These are phyloP conservation scores for Aspergillus pseudoterreus DNA, from an alignment of 2,329 filamentous ascomycete species.

Conservation along the genomic window DNA sequence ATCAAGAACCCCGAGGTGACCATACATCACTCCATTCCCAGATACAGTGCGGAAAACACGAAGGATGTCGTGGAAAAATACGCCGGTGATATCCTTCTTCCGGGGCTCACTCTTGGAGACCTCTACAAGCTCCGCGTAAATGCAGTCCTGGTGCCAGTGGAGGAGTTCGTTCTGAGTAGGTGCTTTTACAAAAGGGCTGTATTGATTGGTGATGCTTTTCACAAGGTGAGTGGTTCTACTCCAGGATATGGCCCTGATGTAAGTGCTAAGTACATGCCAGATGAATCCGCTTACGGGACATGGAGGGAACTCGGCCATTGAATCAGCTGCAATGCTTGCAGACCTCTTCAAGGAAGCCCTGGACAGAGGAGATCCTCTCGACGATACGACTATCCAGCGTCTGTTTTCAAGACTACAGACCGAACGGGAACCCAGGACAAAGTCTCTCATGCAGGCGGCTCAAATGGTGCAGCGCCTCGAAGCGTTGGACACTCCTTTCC, in stretches of 20 bases:
- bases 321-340: conserved; percentile 11
- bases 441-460: not conserved
- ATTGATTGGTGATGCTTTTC: conserved; percentile 40
- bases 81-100: conserved; percentile 23
- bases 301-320: conserved; percentile 17
- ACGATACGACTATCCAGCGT: not conserved
- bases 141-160: conserved; percentile 24
- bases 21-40: conserved; percentile 21
- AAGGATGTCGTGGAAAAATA: conserved; percentile 24
- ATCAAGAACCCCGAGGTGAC: conserved; percentile 21
- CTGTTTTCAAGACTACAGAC: conserved; percentile 5
- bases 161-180: conserved; percentile 37
- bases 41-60: conserved; percentile 31
- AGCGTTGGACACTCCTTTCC: conserved; percentile 6
- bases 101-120: conserved; percentile 30
- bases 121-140: conserved; percentile 26
- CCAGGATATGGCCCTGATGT: not conserved
- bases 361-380: not conserved
- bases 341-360: conserved; percentile 7
- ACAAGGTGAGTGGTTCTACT: conserved; percentile 32
- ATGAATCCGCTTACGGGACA: conserved; percentile 14
- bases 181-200: conserved; percentile 41
- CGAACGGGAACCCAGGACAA: conserved; percentile 1
- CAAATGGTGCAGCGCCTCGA: conserved; percentile 3
- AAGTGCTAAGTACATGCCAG: conserved; percentile 1